These are phyloP conservation scores for Rhizomucor pusillus DNA, from an alignment of 371 early-diverging fungal genomes.

Conservation along the genomic window DNA sequence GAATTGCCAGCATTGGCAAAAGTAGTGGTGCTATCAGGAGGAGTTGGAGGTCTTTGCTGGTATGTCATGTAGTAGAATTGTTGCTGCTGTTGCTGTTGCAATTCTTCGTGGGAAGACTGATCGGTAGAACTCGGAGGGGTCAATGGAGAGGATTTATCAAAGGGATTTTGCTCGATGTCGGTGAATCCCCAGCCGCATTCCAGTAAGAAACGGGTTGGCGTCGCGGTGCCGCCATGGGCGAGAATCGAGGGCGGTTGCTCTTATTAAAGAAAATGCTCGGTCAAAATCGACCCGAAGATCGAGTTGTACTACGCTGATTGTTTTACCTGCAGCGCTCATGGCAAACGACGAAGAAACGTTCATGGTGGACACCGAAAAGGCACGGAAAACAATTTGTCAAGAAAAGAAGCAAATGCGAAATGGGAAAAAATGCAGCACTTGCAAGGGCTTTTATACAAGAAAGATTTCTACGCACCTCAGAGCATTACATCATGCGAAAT, in stretches of 20 bases:
- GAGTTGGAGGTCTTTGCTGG: background rate
- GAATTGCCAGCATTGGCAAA: background rate
- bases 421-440: too few relatives aligned
- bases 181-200: constrained; percentile 7
- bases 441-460: too few relatives aligned
- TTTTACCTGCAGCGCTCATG: background rate
- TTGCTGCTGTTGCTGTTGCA: constrained; percentile 6
- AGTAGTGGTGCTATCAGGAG: background rate
- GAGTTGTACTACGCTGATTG: too few relatives aligned
- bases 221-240: background rate
- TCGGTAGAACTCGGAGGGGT: background rate
- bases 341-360: too few relatives aligned
- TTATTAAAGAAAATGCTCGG: constrained; percentile 4
- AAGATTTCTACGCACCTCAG: too few relatives aligned
- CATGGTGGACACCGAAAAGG: too few relatives aligned
- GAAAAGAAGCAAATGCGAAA: too few relatives aligned
- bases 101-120: background rate
- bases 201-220: constrained; percentile 9
- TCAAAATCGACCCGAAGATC: background rate
- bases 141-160: constrained; percentile 1
- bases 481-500: too few relatives aligned
- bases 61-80: background rate
- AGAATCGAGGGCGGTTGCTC: constrained; percentile 11
- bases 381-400: too few relatives aligned
- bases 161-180: background rate